phyloP scores from a whole-genome alignment of 2,329 filamentous ascomycete species.

The Dothideomycetes sp. region DNA sequence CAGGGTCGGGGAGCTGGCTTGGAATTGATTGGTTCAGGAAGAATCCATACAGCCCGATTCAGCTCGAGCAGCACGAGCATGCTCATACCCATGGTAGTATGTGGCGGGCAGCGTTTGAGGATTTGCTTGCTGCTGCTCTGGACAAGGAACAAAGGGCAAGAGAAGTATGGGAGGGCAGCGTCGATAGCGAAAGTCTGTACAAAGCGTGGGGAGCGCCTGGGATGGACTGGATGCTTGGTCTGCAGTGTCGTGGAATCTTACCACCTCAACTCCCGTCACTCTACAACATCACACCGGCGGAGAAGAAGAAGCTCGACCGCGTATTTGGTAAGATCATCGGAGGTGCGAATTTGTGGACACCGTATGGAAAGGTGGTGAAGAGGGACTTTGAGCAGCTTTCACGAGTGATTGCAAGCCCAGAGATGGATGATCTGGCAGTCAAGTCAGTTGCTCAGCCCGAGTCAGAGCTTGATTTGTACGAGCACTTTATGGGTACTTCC shows the following conservation, averaged over 20 bases:
- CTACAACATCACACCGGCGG: constrained; percentile 7
- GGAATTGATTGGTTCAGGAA: constrained; percentile 24
- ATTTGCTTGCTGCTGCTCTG: constrained; percentile 38
- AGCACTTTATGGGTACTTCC: constrained; percentile 28
- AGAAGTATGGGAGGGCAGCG: constrained; percentile 9
- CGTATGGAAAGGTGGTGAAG: constrained; percentile 6
- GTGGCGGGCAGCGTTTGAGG: constrained; percentile 50
- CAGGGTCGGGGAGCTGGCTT: constrained; percentile 18
- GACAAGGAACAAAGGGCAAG: constrained; percentile 14
- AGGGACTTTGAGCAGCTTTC: constrained; percentile 11
- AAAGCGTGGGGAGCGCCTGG: constrained; percentile 14
- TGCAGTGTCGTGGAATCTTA: constrained; percentile 23
- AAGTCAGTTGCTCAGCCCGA: constrained; percentile 1
- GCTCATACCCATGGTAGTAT: constrained; percentile 24
- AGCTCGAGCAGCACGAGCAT: constrained; percentile 36
- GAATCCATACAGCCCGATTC: constrained; percentile 44
- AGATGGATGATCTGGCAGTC: constrained; percentile 7
- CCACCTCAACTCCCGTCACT: constrained; percentile 18
- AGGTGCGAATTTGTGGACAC: constrained; percentile 7
- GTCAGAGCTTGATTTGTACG: constrained; percentile 44
- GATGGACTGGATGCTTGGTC: constrained; percentile 24
- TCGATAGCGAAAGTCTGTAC: constrained; percentile 9
- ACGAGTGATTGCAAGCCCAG: constrained; percentile 11
- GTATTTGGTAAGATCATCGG: constrained; percentile 8
- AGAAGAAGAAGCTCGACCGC: constrained; percentile 8